phyloP scores from a whole-genome alignment of 2,329 filamentous ascomycete species.

The Xylariaceae sp. region DNA sequence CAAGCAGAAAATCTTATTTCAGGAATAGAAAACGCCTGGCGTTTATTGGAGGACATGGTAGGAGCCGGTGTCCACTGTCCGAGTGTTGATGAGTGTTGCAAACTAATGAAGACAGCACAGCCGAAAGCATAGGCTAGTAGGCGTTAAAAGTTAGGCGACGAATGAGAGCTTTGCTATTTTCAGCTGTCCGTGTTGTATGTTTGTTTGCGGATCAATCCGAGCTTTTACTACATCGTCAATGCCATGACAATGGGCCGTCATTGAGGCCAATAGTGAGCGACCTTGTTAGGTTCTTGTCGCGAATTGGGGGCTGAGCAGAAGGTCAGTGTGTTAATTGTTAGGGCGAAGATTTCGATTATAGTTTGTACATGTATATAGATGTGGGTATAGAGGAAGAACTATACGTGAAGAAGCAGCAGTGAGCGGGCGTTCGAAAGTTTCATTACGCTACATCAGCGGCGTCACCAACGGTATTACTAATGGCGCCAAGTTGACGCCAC shows the following conservation, averaged over 20 bases:
- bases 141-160: slow-evolving; percentile 26
- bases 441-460: slow-evolving; percentile 5
- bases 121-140: slow-evolving; percentile 22
- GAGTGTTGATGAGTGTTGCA: slow-evolving; percentile 13
- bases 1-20: background rate
- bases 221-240: slow-evolving; percentile 11
- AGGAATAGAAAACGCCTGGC: background rate
- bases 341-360: no score
- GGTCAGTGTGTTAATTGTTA: no score
- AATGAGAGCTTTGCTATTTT: slow-evolving; percentile 29
- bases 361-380: no score
- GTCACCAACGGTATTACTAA: slow-evolving; percentile 5
- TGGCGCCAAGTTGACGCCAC: slow-evolving; percentile 4
- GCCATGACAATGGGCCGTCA: slow-evolving; percentile 13
- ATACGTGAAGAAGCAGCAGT: no score
- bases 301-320: no score
- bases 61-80: no score
- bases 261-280: slow-evolving; percentile 7
- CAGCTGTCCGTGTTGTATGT: slow-evolving; percentile 22
- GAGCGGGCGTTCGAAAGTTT: slow-evolving; percentile 4
- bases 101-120: slow-evolving; percentile 1
- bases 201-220: slow-evolving; percentile 20
- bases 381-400: background rate
- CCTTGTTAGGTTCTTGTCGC: no score
- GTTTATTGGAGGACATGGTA: no score